Conservation (phyloP, 2,329 filamentous ascomycete genomes). For the Cucurbitaria berberidis region DNA sequence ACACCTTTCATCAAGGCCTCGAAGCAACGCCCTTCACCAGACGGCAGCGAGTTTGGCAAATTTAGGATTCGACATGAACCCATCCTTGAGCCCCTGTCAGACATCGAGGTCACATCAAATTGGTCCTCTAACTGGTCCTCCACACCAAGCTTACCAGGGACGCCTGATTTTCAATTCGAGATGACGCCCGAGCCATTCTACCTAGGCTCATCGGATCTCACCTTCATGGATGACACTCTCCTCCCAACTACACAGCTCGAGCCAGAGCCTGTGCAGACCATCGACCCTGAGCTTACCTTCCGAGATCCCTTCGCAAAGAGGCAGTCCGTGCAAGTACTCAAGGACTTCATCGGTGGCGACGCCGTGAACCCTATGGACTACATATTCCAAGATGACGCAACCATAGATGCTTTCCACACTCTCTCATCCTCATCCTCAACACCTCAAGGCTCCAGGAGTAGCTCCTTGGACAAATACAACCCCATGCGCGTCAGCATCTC, state of each 20-base stretch:
- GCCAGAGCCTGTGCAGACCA: constrained; percentile 21
- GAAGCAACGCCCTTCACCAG: constrained; percentile 38
- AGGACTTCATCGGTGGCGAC: constrained; percentile 34
- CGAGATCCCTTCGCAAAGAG: constrained; percentile 37
- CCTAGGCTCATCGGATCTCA: constrained; percentile 26
- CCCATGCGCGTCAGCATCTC: constrained; percentile 23
- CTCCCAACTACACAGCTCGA: constrained; percentile 19
- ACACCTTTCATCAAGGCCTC: constrained; percentile 39
- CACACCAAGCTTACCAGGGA: constrained; percentile 33
- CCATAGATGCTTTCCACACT: neutral
- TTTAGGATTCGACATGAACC: constrained; percentile 34
- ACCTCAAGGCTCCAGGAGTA: constrained; percentile 27
- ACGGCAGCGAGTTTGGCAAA: constrained; percentile 37
- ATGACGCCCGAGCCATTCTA: constrained; percentile 38
- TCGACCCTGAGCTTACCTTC: constrained; percentile 33
- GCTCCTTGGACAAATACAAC: constrained; percentile 14
- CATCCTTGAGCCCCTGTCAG: constrained; percentile 21
- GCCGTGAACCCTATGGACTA: constrained; percentile 32
- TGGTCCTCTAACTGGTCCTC: constrained; percentile 36
- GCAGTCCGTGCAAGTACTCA: constrained; percentile 33
- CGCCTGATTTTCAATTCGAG: constrained; percentile 36
- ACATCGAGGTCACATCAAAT: constrained; percentile 22
- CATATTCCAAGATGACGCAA: constrained; percentile 17
- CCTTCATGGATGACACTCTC: constrained; percentile 31
- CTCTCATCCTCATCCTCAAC: constrained; percentile 15